Evolutionary conservation across 805 yeast genomes (phyloP), one percentile per base, ranked within the genome.

Genomic region (Tetrapisispora namnaoensis): DNA sequence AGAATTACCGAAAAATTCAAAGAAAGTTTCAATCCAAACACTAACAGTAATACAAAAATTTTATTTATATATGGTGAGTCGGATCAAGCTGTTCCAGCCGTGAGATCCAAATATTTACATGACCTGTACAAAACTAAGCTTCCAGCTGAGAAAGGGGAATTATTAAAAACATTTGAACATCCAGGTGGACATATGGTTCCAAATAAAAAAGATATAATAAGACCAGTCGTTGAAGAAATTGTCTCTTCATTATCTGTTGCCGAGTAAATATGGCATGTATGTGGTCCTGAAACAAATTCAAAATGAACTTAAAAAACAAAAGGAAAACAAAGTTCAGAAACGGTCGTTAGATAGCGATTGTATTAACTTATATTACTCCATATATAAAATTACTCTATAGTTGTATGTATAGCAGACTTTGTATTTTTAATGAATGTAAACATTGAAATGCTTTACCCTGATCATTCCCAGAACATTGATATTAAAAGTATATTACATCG

Each of bases 161-260:
- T 66, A 22, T 69, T 85, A 6, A 71, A 67, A 4, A 59, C 70
- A 14, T 69, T 83, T 51, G 83, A 78, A 54, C 99, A 91, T 60
- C 97, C 97, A 10, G 98, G 99, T 52, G 97, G 98, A 1, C 99
- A 91, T 62, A 89, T 85, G 69, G 96, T 91, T 43, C 99, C 98
- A 28, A 88, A 87, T 67, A 83, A 89, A 45, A 86, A 85, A 65
- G 78, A 75, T 49, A 65, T 72, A 57, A 58, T 70, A 46, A 69
- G 66, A 53, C 74, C 75, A 1, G 57, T 71, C 13, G 74, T 71
- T 16, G 74, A 70, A 39, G 68, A 63, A 42, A 68, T 71, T 46
- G 53, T 52, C 35, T 44, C 55, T 13, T 56, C 67, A 17, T 40
- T 61, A 36, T 22, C n/a, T 17, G 16, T 4, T 22, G 17, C 37